Percentiles rank a stretch among this genome's conserved stretches.
Conservation (phyloP, 164 flowering plant species). For the Malania oleifera region DNA sequence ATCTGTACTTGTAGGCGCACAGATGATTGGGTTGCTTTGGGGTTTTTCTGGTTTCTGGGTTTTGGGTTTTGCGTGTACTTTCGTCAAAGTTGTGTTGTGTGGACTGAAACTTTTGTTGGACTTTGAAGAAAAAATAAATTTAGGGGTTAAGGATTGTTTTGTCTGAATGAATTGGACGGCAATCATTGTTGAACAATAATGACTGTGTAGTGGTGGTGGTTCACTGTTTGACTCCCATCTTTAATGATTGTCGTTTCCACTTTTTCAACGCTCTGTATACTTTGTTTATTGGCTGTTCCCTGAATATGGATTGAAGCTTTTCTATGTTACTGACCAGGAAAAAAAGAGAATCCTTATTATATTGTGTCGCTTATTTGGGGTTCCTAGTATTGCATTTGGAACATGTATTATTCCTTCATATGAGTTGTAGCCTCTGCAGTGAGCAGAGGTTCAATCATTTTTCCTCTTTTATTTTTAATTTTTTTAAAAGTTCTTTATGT, state of each 20-base stretch:
- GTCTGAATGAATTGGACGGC: too few species aligned
- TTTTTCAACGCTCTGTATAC: background rate
- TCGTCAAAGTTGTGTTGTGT: conserved; percentile 7
- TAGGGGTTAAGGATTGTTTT: background rate
- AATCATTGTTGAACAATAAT: too few species aligned
- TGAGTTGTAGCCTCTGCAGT: too few species aligned
- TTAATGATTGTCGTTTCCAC: background rate
- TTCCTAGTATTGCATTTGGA: background rate
- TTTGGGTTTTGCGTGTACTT: conserved; percentile 14
- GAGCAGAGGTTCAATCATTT: too few species aligned
- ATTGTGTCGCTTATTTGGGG: background rate
- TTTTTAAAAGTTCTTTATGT: too few species aligned
- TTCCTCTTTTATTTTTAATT: too few species aligned
- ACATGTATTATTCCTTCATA: too few species aligned
- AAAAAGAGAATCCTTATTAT: background rate
- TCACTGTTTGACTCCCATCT: background rate
- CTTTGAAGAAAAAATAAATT: background rate
- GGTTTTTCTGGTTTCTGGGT: background rate
- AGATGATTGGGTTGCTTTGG: too few species aligned
- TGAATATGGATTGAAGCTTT: conserved; percentile 4
- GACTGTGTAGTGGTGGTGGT: background rate
- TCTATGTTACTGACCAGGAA: background rate
- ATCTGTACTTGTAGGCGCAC: too few species aligned
- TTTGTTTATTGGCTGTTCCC: conserved; percentile 1
- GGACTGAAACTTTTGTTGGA: background rate